Evolutionary conservation across 768 basidiomycete genomes (phyloP), one percentile per base, ranked within the genome.

Genomic region (Leucocoprinus sp.): DNA sequence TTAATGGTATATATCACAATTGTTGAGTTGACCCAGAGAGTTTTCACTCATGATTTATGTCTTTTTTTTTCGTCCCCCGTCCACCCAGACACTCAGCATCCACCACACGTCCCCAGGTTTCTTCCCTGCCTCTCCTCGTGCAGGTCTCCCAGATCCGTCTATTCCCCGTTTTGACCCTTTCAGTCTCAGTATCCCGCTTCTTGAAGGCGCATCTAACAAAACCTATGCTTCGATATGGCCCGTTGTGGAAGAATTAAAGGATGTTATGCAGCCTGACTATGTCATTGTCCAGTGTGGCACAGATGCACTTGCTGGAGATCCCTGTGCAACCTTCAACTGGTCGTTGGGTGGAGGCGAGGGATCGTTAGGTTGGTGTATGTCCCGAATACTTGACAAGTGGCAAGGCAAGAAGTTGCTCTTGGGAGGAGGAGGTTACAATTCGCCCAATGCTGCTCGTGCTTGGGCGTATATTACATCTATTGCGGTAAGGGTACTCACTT

Each of bases 251-350:
- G 61, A 61, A 2, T 64, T 93, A 18, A 74, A 63, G 48, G 64
- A 69, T 9, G 68, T 72, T 0, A 93, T 84, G 59, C 56, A 65
- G 3, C 93, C 93, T 0, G 85, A 93, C 53, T 88, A 76, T 54
- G 60, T 90, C 11, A 73, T 95, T 0, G 56, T 96, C 0, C 92
- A 96, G 56, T 90, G 91, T 46, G 93, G 93, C 1, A 78, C 80
- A 1, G 93, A 97, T 52, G 89, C 81, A 0, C 72, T 98, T 2
- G 81, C 89, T 0, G 89, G 84, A 0, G 93, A 96, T 60, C 83
- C 85, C 1, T 81, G 82, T 62, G 72, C 74, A 3, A 72, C 75
- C 2, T 82, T 84, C 70, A 82, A 90, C 59, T 82, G 82, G 80
- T 68, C 74, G 4, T 60, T 90, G 21, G 75, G 68, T 7, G 63